A percentile compares a stretch with the other conserved stretches of the same genome.
Evolutionary conservation across 441 rosid species (phyloP).

Genomic region (Pelargonium australe): DNA sequence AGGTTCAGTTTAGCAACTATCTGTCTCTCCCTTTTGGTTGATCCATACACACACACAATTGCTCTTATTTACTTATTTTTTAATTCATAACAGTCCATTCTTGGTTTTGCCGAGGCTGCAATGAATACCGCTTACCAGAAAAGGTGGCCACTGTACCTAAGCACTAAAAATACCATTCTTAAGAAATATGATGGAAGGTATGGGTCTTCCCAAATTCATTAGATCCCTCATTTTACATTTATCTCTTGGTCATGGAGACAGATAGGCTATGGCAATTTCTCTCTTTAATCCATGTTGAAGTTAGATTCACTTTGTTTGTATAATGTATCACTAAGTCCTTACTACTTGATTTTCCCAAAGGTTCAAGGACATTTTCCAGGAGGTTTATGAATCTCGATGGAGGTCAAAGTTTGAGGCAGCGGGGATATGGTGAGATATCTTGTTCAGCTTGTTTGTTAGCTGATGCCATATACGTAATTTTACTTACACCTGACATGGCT

Average conservation of each 20-base stretch:
- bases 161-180: conserved; percentile 92
- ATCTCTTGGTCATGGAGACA: neutral
- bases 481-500: conserved; percentile 19
- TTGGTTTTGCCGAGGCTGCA: conserved; percentile 85
- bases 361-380: conserved; percentile 24
- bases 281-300: neutral
- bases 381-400: conserved; percentile 20
- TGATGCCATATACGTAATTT: conserved; percentile 9
- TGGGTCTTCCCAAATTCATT: neutral
- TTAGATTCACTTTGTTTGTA: neutral
- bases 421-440: conserved; percentile 48
- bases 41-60: neutral
- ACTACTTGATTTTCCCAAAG: conserved; percentile 3
- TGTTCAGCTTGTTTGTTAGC: conserved; percentile 15
- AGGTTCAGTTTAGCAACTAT: conserved; percentile 33
- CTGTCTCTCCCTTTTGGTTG: neutral
- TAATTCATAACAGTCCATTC: conserved; percentile 48
- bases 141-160: conserved; percentile 90
- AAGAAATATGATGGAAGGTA: conserved; percentile 90
- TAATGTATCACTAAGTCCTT: neutral
- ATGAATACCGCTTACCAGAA: conserved; percentile 86
- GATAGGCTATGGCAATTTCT: neutral
- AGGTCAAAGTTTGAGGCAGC: conserved; percentile 23
- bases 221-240: neutral
- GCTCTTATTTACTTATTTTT: neutral